These are phyloP conservation scores for Aaosphaeria arxii DNA, from an alignment of 2,329 filamentous ascomycete genomes.

Conservation along the genomic window DNA sequence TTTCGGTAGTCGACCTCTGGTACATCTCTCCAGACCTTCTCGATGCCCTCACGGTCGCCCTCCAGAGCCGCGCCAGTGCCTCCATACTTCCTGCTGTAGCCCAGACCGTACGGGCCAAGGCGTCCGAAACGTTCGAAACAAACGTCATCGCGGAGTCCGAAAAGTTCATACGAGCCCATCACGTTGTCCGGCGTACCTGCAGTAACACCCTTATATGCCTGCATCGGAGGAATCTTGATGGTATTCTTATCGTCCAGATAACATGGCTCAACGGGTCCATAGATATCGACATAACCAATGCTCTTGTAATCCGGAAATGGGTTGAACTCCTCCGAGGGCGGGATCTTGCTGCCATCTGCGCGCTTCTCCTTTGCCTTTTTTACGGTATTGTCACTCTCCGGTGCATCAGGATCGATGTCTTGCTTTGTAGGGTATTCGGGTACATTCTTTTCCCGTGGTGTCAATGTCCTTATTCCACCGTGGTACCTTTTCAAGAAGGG, in stretches of 20 bases:
- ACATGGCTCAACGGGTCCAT: slow-evolving; percentile 67
- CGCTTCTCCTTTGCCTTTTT: slow-evolving; percentile 10
- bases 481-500: slow-evolving; percentile 86
- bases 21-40: slow-evolving; percentile 70
- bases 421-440: slow-evolving; percentile 75
- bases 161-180: slow-evolving; percentile 79
- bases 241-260: slow-evolving; percentile 69
- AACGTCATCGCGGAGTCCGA: slow-evolving; percentile 77
- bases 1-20: slow-evolving; percentile 73
- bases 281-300: slow-evolving; percentile 53
- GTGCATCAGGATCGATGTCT: slow-evolving; percentile 38
- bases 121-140: slow-evolving; percentile 93
- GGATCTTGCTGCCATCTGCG: slow-evolving; percentile 22
- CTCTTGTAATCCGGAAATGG: slow-evolving; percentile 67
- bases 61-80: slow-evolving; percentile 83
- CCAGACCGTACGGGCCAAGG: slow-evolving; percentile 84
- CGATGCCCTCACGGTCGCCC: slow-evolving; percentile 77
- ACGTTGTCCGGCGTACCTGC: slow-evolving; percentile 80
- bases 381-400: slow-evolving; percentile 23
- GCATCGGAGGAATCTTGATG: slow-evolving; percentile 65
- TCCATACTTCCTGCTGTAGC: slow-evolving; percentile 75
- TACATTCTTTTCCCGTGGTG: slow-evolving; percentile 62
- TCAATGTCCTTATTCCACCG: slow-evolving; percentile 75
- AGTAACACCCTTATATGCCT: slow-evolving; percentile 74
- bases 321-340: slow-evolving; percentile 50